Base-by-base conservation (phyloP, 352 stramenopile species). In the Phytophthora cactorum region DNA sequence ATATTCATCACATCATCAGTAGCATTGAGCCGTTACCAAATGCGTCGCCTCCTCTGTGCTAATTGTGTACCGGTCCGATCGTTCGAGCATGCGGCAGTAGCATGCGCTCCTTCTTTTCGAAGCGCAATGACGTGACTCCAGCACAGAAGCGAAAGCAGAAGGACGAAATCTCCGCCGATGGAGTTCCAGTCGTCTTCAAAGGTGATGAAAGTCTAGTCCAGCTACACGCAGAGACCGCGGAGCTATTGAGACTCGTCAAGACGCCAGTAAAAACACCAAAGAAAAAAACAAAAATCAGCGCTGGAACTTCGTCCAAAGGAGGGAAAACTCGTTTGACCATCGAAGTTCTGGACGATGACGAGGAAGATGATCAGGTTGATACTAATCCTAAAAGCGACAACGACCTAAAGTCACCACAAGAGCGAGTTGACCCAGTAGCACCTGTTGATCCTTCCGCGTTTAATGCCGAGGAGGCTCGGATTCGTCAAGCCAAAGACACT, bases 231-330 rank as follows among this genome's bases (percentile, higher is more conserved):
- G 86, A 92, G 66, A 93, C 86, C 0, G 32, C 75, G 0, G 72
- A 85, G 65, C 68, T 93, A 4, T 68, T 93, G 47, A 59, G 79
- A 22, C 75, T 85, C 14, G 72, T 92, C 8, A 88, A 88, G 54
- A 87, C 70, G 0, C 71, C 81, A 2, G 57, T 63, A 10, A 73
- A 75, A n/a, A 29, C 51, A 6, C 5, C 36, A 2, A 61, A 71
- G 25, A 79, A 66, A 59, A 74, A 14, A 36, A 39, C 60, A n/a
- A 79, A 68, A 46, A 17, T 72, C 2, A 66, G 12, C 4, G 54
- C 38, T 31, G 52, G 14, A 17, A 22, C 22, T 22, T 39, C 58
- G 28, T 43, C 66, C 5, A 68, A 66, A 49, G 39, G 47, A 28
- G 51, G 39, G 5, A 81, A 90, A 75, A 57, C 64, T 17, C 68